phyloP scores from a whole-genome alignment of 805 yeast species.

The Candida bentonensis region DNA sequence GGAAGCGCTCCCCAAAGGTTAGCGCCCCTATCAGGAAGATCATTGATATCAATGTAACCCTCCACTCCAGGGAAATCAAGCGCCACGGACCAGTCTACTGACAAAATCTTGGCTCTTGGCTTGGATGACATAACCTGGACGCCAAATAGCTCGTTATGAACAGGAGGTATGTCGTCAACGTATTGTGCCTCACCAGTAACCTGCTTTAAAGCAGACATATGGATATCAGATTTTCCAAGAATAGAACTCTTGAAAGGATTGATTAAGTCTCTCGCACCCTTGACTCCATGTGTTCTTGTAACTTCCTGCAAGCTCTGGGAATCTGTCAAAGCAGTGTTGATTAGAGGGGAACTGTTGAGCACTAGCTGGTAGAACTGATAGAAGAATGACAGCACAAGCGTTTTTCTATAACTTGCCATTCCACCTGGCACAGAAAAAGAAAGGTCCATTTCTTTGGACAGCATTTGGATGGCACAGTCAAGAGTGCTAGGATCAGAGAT shows the following conservation, averaged over 20 bases:
- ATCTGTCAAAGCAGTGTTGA: not conserved
- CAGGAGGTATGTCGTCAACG: slow-evolving; percentile 31
- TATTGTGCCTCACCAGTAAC: slow-evolving; percentile 35
- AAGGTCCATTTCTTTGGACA: slow-evolving; percentile 25
- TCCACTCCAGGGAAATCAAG: slow-evolving; percentile 28
- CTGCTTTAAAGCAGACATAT: slow-evolving; percentile 32
- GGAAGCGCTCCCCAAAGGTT: slow-evolving; percentile 31
- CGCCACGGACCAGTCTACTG: slow-evolving; percentile 27
- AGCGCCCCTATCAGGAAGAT: slow-evolving; percentile 24
- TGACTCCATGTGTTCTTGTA: slow-evolving; percentile 21
- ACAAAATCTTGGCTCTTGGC: slow-evolving; percentile 29
- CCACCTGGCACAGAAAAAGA: slow-evolving; percentile 35
- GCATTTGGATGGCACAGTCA: slow-evolving; percentile 19
- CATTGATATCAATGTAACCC: slow-evolving; percentile 29
- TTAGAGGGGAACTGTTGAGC: slow-evolving; percentile 14
- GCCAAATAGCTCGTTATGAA: slow-evolving; percentile 28
- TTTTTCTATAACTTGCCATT: slow-evolving; percentile 31
- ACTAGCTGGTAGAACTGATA: slow-evolving; percentile 29
- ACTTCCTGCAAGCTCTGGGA: slow-evolving; percentile 17
- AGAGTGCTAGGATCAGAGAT: slow-evolving; percentile 12
- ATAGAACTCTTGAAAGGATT: slow-evolving; percentile 26
- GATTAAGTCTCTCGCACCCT: slow-evolving; percentile 27
- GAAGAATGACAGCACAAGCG: slow-evolving; percentile 32
- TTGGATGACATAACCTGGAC: slow-evolving; percentile 30
- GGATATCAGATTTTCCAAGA: slow-evolving; percentile 30